Base-by-base conservation (phyloP, 2,329 filamentous ascomycete species). In the Leptographium procerum region DNA sequence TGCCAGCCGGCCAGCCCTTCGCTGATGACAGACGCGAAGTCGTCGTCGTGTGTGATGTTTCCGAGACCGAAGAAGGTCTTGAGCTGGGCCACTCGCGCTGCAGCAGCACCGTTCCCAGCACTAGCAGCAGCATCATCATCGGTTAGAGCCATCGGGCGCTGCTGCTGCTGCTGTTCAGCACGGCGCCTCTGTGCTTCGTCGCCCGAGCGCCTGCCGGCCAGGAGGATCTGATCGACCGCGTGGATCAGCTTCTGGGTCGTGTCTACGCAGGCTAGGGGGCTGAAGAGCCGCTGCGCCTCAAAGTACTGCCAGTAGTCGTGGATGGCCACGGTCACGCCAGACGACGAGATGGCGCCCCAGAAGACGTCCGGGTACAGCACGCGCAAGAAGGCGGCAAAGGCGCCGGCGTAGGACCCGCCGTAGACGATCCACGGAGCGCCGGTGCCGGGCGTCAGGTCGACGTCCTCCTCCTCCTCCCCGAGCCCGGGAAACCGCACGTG, bases 401-500 rank as follows among this genome's bases (percentile, higher is more conserved):
- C 86, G 2, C 90, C 90, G 0, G 89, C 88, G 66, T 95, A 95
- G 0, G 87, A 91, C 1, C 89, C 89, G 1, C 90, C 90, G 61
- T 95, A 95, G 0, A 83, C 83, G 60, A 95, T 85, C 72, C 86
- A 94, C 0, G 89, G 82, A 14, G 61, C 61, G 7, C 47, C 50
- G 1, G 45, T 36, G 26, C 53, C 54, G 0, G 83, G 84, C 3
- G 75, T 77, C 0, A 80, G 73, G 0, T 62, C 60, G 62, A 90
- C 79, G 61, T 88, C 71, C 66, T 88, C 84, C 6, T 91, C 71
- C 0, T 88, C 88, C 0, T 82, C 71, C 66, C 88, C 84, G 6
- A 91, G 71, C 0, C 88, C 88, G 0, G 82, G 76, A 61, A 91
- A 91, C 55, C 82, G 74, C 47, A 91, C 77, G 63, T 94, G 80